Evolutionary conservation across 148 eudicot species (phyloP), one percentile per base, ranked within the genome.

Genomic region (Mesembryanthemum crystallinum): DNA sequence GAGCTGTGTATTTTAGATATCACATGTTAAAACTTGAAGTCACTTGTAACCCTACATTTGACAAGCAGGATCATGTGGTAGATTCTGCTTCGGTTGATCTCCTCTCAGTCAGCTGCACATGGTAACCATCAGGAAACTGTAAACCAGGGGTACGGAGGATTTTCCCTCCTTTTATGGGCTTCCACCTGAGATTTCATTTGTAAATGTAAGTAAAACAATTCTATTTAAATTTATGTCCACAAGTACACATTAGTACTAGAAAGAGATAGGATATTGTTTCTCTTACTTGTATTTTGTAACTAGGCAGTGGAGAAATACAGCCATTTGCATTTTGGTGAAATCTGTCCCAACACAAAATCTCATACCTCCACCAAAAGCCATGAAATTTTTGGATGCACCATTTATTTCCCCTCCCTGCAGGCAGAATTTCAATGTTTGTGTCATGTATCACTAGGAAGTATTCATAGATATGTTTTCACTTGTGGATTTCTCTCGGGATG

Each of bases 351-450:
- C 88, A 69, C 98, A 93, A 59, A 89, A 88, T 80, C 96, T 91
- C 93, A 89, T 88, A 0, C 98, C 98, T 39, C 96, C 92, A 9
- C 93, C 96, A 68, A 93, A 93, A 9, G 96, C 98, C 98, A 93
- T 90, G 88, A 91, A 93, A 74, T 89, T 76, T 81, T 79, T 88
- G 28, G 96, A 77, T 60, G 88, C 96, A 28, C 89, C 88, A 63
- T 86, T 82, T 52, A 79, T 67, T 73, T 87, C 92, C 69, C 84
- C 81, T 72, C 87, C 89, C 92, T 90, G 81, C 17, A 64, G 64
- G 29, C 47, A 71, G 30, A 59, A 76, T 63, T 10, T 66, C 64
- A 67, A 33, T 52, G 74, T 27, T 67, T 47, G 66, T 17, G 11
- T 23, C 42, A 14, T 21, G 30, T 35, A 17, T 39, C 17, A 17